Evolutionary conservation across 2,329 filamentous ascomycete species (phyloP), one percentile per base, ranked within the genome.

Genomic region (Xylariaceae sp.): DNA sequence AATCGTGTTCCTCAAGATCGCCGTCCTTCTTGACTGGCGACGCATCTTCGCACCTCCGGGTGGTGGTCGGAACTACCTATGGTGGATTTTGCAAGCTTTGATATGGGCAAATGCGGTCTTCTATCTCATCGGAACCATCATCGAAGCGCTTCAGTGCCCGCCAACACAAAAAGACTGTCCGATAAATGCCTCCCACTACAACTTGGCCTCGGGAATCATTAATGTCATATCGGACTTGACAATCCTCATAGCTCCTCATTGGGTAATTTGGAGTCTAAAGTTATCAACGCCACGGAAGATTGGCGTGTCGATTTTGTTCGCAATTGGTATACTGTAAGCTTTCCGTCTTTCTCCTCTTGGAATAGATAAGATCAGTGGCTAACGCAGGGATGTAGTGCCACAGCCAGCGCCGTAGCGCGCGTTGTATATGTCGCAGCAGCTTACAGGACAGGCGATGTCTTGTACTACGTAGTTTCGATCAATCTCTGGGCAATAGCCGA

Each of bases 181-280:
- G 22, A 51, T 57, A 22, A 47, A 57, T 38, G 51, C 52, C n/a
- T 32, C 41, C 6, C 52, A 46, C 11, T 52, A 55, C 11, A 57
- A 55, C 31, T 4, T 49, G 7, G 45, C 53, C 14, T 53, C 55
- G 9, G 49, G 51, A 36, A 41, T 57, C 19, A 55, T 57, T 48
- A 57, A 57, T 41, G 48, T 57, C 17, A 12, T 57, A 11, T 57
- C 55, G 6, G 53, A 57, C 33, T 45, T 55, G 2, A 55, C 55
- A 2, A 53, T 57, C 36, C 44, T 57, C 3, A 42, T 47, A 15
- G 40, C 53, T 12, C 55, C 55, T 11, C 55, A 57, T 36, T 57
- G 55, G 49, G 50, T 57, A 1, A 53, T 57, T 31, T 57, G 55
- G 55, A 53, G 48, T n/a, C 45, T 57, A 11, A 48, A 55, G 22